Evolutionary conservation across 1,139 yeast species (phyloP), one percentile per base, ranked within the genome.

Genomic region (Diutina mesorugosa): DNA sequence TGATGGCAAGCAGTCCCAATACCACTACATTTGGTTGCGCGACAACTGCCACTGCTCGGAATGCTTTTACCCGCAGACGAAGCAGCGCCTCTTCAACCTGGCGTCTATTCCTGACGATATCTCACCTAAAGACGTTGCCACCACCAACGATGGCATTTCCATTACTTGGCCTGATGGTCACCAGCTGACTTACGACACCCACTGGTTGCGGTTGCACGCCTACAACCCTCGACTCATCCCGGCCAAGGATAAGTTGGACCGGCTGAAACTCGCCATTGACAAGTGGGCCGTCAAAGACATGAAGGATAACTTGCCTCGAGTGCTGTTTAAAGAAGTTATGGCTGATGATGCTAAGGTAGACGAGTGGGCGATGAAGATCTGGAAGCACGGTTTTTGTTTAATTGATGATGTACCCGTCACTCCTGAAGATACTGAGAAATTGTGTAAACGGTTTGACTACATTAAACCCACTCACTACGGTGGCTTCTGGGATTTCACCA

Each of bases 401-500:
- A 79, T 86, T 53, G 79, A 83, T 57, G 76, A 80, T 60, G 87
- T 83, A 12, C 91, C 91, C 0, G 81, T 74, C 2, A 72, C 74
- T 14, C 83, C 89, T 0, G 81, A 81, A 61, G 86, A 74, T 30
- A 85, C 93, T 1, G 78, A 84, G 63, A 69, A 70, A 59, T 73
- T 86, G 57, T 80, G 85, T 58, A 83, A 83, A 61, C 71, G 81
- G 62, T 76, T 86, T 60, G 78, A 84, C 57, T 84, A 82, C 65
- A 80, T 85, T 58, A 72, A 88, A 48, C 86, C 85, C 28, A 86
- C 93, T 1, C 91, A 86, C 67, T 86, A 86, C 61, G 91, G 90
- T 16, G 90, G 89, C 4, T 85, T 86, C 68, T 86, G 91, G 90
- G 90, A 85, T 63, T 85, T 86, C 66, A 85, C 91, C 28, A 79